Base-by-base conservation (phyloP, 225 moss, liverwort and hornwort species). In the Sphagnum contortum region DNA sequence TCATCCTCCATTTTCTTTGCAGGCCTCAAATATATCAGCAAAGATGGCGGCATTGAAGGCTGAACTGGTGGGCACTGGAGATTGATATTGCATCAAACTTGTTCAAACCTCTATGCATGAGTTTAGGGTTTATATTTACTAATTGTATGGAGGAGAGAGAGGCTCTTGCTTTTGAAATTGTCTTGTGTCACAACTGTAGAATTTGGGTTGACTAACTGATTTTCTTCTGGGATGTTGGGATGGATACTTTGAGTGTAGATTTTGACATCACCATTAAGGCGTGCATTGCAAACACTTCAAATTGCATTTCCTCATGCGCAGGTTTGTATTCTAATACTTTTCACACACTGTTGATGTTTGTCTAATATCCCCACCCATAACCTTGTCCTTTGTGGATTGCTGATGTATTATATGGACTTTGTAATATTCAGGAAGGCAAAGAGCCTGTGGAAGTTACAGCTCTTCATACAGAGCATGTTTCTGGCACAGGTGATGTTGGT, bases 401-500 rank as follows among this genome's bases (percentile, higher is more conserved):
- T 55, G 45, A 47, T 66, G 55, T 47, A 6, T 57, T 12, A 55
- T 52, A 44, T 60, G 46, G 48, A 50, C 69, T 6, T 13, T 70
- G 14, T 48, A 64, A 46, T 55, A 12, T 71, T 13, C 76, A 85
- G 79, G 76, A 82, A 70, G 74, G 72, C 47, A 74, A 74, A 6
- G 74, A 72, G 60, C 68, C 67, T 69, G 62, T 85, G 50, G 73
- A 74, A 66, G 85, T 85, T 59, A 81, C 79, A 9, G 69, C 81
- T 57, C 85, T 85, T 62, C 85, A 79, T 57, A 74, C 81, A 47
- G 85, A 85, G 72, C 85, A 85, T 59, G 85, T 85, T 60, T 69
- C 79, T 66, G 63, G 66, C 67, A 81, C 68, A 65, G 81, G 82
- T 9, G 85, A 85, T 65, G 72, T 85, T 70, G 85, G 85, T 47